phyloP scores from a whole-genome alignment of 176 grass and related monocot species.

The Oryza glumipatula region DNA sequence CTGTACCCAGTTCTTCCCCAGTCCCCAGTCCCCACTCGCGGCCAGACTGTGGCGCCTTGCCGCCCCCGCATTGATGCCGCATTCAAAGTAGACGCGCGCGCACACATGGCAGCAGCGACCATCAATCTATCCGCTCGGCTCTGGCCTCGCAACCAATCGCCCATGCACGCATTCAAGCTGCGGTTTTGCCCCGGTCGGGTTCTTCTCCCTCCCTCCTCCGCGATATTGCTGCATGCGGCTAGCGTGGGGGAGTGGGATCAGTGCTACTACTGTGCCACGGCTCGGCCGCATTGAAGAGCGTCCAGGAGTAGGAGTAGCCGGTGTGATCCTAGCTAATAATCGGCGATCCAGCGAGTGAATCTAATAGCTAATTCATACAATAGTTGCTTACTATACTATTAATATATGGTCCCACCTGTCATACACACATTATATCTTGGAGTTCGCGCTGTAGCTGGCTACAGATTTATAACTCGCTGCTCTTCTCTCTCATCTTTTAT shows the following conservation, averaged over 20 bases:
- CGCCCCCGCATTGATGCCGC: slow-evolving; percentile 54
- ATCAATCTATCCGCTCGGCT: neutral
- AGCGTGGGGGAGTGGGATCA: neutral
- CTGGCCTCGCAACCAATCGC: neutral
- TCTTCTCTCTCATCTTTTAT: too few relatives aligned
- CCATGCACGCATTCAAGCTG: neutral
- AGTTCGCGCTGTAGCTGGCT: too few relatives aligned
- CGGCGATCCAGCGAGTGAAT: neutral
- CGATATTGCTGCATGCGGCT: neutral
- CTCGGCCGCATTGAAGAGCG: neutral
- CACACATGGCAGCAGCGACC: slow-evolving; percentile 5
- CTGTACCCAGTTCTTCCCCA: neutral
- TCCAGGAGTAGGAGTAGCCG: neutral
- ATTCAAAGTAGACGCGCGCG: slow-evolving; percentile 35
- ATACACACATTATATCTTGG: too few relatives aligned
- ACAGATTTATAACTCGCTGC: too few relatives aligned
- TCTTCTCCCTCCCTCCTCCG: too few relatives aligned
- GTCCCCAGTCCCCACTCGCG: neutral
- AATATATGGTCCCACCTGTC: too few relatives aligned
- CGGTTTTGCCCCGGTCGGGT: neutral
- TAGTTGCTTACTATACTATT: too few relatives aligned
- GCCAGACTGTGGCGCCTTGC: neutral
- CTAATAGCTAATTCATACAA: too few relatives aligned
- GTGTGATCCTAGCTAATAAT: neutral
- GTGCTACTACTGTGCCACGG: neutral